A percentile compares a stretch with the other conserved stretches of the same genome.
phyloP scores from a whole-genome alignment of 2,329 filamentous ascomycete genomes.

The Rhynchosporium secalis region DNA sequence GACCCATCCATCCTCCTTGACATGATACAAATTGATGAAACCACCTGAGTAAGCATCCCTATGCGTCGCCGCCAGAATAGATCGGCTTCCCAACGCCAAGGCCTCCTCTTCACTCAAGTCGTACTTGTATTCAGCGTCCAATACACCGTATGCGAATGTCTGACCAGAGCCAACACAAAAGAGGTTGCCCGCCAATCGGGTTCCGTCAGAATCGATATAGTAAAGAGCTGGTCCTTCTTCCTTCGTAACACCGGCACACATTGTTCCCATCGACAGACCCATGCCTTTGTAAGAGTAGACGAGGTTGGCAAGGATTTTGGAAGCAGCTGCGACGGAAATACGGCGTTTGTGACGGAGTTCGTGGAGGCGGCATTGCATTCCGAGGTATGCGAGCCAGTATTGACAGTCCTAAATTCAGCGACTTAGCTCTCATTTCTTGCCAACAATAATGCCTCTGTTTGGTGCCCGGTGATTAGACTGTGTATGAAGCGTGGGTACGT shows the following conservation, averaged over 20 bases:
- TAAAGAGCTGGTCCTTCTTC: conserved; percentile 96
- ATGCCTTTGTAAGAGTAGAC: conserved; percentile 99
- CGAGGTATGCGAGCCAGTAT: conserved; percentile 98
- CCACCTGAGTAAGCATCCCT: conserved; percentile 98
- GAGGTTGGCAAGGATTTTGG: conserved; percentile 97
- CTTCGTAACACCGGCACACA: conserved; percentile 95
- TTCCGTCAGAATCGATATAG: conserved; percentile 98
- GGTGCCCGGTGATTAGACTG: not conserved
- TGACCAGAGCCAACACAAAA: conserved; percentile 98
- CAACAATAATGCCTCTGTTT: not conserved
- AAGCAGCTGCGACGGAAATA: conserved; percentile 94
- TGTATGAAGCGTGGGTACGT: conserved; percentile 40
- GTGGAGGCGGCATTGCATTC: conserved; percentile 98
- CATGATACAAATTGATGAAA: conserved; percentile 98
- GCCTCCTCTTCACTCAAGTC: conserved; percentile 86
- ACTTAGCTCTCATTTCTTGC: not conserved
- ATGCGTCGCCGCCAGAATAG: conserved; percentile 94
- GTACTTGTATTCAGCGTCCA: conserved; percentile 93
- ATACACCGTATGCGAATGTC: conserved; percentile 97
- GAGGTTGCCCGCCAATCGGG: conserved; percentile 85
- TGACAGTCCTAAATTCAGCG: conserved; percentile 73
- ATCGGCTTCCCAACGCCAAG: conserved; percentile 84
- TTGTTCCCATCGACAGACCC: conserved; percentile 98
- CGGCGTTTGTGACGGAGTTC: conserved; percentile 99
- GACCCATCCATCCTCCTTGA: conserved; percentile 98